phyloP scores from a whole-genome alignment of 164 flowering plant genomes.

The Saururus chinensis region DNA sequence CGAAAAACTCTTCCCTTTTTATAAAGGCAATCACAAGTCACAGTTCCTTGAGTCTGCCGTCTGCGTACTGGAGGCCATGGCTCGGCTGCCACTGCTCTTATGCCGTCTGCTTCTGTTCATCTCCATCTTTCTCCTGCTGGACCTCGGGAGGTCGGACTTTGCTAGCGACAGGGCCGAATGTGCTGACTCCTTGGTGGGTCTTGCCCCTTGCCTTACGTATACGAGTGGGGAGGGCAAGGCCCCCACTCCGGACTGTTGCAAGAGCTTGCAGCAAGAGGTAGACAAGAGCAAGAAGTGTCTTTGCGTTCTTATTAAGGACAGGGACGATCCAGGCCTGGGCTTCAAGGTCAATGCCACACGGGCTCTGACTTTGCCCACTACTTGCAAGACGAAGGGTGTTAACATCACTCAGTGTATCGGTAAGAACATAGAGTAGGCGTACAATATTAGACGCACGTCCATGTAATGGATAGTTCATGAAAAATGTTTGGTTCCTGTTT shows the following conservation, averaged over 20 bases:
- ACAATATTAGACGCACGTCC: neutral
- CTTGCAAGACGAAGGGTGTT: conserved; percentile 7
- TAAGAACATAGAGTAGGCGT: conserved; percentile 11
- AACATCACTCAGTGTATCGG: conserved; percentile 1
- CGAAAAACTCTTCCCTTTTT: too few relatives aligned
- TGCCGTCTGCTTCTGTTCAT: neutral
- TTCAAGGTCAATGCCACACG: conserved; percentile 56
- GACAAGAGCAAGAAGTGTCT: conserved; percentile 50
- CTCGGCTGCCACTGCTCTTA: too few relatives aligned
- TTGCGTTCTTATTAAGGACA: conserved; percentile 56
- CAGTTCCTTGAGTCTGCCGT: too few relatives aligned
- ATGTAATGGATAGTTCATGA: neutral
- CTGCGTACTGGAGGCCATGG: too few relatives aligned
- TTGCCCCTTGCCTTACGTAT: conserved; percentile 60
- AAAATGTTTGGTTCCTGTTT: neutral
- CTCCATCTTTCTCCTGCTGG: conserved; percentile 6
- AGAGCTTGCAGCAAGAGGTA: conserved; percentile 46
- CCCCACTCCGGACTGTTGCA: conserved; percentile 72
- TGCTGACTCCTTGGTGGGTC: conserved; percentile 33
- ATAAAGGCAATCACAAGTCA: too few relatives aligned
- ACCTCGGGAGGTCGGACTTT: conserved; percentile 25
- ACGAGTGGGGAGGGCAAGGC: conserved; percentile 47
- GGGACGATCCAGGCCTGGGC: conserved; percentile 56
- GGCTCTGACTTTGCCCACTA: conserved; percentile 40
- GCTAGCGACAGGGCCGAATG: conserved; percentile 51